Evolutionary conservation across 768 basidiomycete species (phyloP).

Genomic region (Peribolospora kevripleyi): DNA sequence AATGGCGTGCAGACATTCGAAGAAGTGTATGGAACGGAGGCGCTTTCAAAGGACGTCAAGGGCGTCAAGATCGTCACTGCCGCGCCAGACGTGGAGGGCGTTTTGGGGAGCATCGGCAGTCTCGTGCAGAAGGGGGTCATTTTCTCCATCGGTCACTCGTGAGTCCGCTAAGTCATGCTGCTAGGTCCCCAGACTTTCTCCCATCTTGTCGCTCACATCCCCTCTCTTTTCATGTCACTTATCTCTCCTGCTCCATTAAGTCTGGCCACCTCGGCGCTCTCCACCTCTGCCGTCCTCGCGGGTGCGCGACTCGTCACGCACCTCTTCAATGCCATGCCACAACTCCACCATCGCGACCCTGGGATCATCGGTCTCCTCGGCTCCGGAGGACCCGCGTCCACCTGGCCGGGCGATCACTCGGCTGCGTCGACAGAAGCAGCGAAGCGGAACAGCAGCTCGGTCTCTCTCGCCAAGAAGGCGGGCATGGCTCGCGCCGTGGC

Average conservation of each 20-base stretch:
- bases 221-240: background rate
- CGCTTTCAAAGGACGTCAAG: constrained; percentile 23
- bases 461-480: too few relatives aligned
- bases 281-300: constrained; percentile 40
- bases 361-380: constrained; percentile 74
- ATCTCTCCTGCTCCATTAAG: background rate
- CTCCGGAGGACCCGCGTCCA: constrained; percentile 28
- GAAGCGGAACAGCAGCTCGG: too few relatives aligned
- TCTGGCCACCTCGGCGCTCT: constrained; percentile 44
- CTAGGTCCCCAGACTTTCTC: too few relatives aligned
- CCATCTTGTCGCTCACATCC: background rate
- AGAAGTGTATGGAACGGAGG: constrained; percentile 43
- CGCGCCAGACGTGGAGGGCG: constrained; percentile 66
- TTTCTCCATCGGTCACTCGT: constrained; percentile 81
- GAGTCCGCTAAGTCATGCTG: constrained; percentile 2
- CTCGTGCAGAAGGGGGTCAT: constrained; percentile 40
- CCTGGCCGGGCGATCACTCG: too few relatives aligned
- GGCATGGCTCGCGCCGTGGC: too few relatives aligned
- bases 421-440: too few relatives aligned
- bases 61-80: constrained; percentile 61
- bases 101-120: constrained; percentile 41
- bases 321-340: constrained; percentile 82
- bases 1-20: constrained; percentile 46
- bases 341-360: constrained; percentile 68
- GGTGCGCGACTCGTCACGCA: constrained; percentile 77